A percentile compares a stretch with the other conserved stretches of the same genome.
phyloP scores from a whole-genome alignment of 2,329 filamentous ascomycete genomes.

The Sporothrix sp. region DNA sequence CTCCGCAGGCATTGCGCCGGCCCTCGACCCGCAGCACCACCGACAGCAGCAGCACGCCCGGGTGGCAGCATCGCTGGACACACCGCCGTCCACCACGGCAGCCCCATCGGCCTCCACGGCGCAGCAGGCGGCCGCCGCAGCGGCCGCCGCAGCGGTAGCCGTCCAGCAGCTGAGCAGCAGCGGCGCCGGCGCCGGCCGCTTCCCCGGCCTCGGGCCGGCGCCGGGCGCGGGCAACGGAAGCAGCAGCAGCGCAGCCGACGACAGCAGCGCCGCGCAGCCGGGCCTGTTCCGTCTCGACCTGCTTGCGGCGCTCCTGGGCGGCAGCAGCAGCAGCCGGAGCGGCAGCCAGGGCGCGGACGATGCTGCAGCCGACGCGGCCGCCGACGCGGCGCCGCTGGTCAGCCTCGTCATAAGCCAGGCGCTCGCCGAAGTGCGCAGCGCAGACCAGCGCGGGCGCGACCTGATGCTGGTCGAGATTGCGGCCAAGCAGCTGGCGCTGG shows the following conservation, averaged over 20 bases:
- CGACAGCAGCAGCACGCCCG: not conserved
- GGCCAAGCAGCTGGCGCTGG: constrained; percentile 44
- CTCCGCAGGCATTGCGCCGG: not conserved
- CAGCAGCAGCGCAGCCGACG: not conserved
- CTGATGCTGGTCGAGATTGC: constrained; percentile 44
- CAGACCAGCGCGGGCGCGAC: constrained; percentile 35
- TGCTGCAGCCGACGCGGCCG: not conserved
- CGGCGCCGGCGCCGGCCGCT: too few relatives aligned
- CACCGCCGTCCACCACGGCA: not conserved
- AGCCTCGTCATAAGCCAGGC: constrained; percentile 36
- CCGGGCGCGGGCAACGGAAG: not conserved
- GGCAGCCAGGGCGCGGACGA: not conserved
- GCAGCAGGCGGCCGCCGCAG: constrained; percentile 2
- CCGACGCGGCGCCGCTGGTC: constrained; percentile 23
- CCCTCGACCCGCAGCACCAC: constrained; percentile 3
- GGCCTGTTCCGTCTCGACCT: constrained; percentile 6
- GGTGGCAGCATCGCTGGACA: not conserved
- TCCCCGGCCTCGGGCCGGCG: not conserved
- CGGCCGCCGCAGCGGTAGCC: constrained; percentile 14
- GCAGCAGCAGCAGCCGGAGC: not conserved
- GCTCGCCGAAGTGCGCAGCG: constrained; percentile 35
- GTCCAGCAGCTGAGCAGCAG: constrained; percentile 12
- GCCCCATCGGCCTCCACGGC: not conserved
- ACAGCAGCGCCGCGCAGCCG: not conserved
- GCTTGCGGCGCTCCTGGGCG: constrained; percentile 8